Base-by-base conservation (phyloP, 345 rosid genomes). In the Reutealis trisperma region DNA sequence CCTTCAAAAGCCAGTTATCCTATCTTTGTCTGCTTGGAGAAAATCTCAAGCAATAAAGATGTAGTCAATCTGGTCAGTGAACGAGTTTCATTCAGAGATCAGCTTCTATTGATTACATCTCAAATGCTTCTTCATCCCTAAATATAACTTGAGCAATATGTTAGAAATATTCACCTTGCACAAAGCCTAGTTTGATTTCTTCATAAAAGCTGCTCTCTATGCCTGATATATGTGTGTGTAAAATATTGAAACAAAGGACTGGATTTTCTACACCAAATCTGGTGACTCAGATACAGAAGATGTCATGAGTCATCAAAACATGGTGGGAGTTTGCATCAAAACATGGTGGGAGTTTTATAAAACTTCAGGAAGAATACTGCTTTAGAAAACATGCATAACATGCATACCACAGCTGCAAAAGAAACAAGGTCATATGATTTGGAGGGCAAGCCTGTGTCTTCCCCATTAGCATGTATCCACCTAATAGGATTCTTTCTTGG, bases 381-480 rank as follows among this genome's bases (percentile, higher is more conserved):
- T 57, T 64, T 71, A 24, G 68, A 77, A 10, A 47, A 78, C 0
- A 27, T 65, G 52, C 83, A 47, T 82, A 47, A 78, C 0, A 27
- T 65, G 52, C 83, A 47, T 82, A 90, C 94, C 90, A 90, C 85
- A 73, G 49, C 34, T 37, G 88, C 74, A 63, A 90, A 59, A 32
- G 91, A 87, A 77, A 88, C 82, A 45, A 88, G 74, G 76, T 88
- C 92, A 70, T 81, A 88, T 25, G 92, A 90, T 67, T 85, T 74
- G 32, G 89, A 73, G 42, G 90, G 87, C 84, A 90, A 75, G 83
- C 94, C 91, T 24, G 90, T 83, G 59, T 86, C 81, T 79, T 90
- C 94, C 49, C 90, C 94, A 52, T 81, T 86, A 67, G 90, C 92
- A 73, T 90, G 94, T 62, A 83, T 67, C 94, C 94, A 87, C 44